Percentiles rank a stretch among this genome's conserved stretches.
These are phyloP conservation scores for Hypoxylon sp. DNA, from an alignment of 2,329 filamentous ascomycete genomes.

Conservation along the genomic window DNA sequence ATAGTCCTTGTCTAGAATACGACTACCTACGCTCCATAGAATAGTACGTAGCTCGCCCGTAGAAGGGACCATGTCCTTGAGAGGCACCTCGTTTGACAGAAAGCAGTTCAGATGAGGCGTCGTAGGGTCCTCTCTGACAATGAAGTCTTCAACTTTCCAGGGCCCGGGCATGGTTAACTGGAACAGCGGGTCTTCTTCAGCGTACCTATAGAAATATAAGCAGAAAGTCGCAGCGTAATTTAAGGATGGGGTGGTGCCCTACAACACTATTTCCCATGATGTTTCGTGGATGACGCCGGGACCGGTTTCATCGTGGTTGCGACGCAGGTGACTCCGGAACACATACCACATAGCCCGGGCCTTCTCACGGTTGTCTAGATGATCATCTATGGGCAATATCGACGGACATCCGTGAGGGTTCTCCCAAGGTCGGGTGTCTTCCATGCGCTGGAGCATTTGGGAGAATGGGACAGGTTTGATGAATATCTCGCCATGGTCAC, in stretches of 20 bases:
- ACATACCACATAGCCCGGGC: not conserved
- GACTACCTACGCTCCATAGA: not conserved
- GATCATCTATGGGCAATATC: constrained; percentile 2
- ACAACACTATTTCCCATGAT: not conserved
- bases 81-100: constrained; percentile 3
- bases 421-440: not conserved
- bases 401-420: not conserved
- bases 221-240: too few species aligned
- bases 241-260: not conserved
- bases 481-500: not conserved
- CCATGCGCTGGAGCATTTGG: not conserved
- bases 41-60: constrained; percentile 3
- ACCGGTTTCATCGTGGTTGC: not conserved
- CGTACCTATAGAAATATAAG: too few species aligned
- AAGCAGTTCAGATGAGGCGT: constrained; percentile 6
- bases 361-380: not conserved
- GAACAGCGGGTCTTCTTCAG: too few species aligned
- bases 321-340: not conserved
- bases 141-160: constrained; percentile 7
- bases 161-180: not conserved
- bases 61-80: constrained; percentile 7
- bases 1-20: constrained; percentile 3
- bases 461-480: not conserved
- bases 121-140: not conserved
- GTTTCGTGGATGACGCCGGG: not conserved